Conservation (phyloP, 2,329 filamentous ascomycete genomes). For the Xylariaceae sp. region DNA sequence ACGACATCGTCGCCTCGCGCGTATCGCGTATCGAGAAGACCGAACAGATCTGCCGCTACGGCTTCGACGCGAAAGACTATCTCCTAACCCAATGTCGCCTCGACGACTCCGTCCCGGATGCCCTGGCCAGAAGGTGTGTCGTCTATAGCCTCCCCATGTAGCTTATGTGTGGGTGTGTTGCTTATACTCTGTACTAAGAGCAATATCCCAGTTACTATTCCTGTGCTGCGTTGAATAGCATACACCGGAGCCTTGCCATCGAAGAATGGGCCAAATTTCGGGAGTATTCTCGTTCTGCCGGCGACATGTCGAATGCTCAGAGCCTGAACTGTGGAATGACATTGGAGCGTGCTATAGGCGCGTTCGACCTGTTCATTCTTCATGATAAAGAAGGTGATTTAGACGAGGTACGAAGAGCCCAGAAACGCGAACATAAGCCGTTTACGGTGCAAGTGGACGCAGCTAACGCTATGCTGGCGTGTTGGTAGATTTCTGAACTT, state of each 20-base stretch:
- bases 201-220: conserved; percentile 59
- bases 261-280: conserved; percentile 66
- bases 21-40: conserved; percentile 65
- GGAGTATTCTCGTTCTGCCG: conserved; percentile 28
- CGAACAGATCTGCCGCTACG: conserved; percentile 64
- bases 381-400: conserved; percentile 69
- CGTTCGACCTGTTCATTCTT: conserved; percentile 86
- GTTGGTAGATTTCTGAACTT: conserved; percentile 52
- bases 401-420: conserved; percentile 51
- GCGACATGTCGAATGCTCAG: conserved; percentile 27
- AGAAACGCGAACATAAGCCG: too few species aligned
- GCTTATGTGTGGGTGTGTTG: background rate
- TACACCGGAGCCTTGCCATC: conserved; percentile 77
- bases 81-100: conserved; percentile 63
- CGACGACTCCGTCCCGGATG: conserved; percentile 61
- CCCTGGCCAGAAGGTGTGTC: conserved; percentile 56
- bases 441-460: background rate
- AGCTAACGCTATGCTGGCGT: background rate
- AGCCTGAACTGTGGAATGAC: conserved; percentile 46
- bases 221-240: conserved; percentile 67
- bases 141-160: background rate
- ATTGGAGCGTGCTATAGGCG: conserved; percentile 71
- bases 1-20: conserved; percentile 67
- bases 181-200: conserved; percentile 6
- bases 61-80: conserved; percentile 86